Evolutionary conservation across 2,329 filamentous ascomycete species (phyloP).

Genomic region (Endoconidiophora laricicola): DNA sequence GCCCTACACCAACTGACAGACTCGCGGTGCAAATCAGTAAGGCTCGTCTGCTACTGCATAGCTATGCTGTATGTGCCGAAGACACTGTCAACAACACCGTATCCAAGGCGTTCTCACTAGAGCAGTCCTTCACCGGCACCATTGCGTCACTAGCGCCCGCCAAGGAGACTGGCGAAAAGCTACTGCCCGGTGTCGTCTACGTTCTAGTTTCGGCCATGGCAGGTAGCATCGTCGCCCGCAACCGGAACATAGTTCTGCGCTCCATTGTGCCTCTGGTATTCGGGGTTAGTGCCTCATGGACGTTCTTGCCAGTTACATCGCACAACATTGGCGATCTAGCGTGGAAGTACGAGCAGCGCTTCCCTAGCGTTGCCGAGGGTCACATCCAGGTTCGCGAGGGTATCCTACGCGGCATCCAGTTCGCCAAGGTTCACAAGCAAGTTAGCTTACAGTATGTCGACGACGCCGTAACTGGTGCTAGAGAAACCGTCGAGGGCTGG

Average conservation of each 20-base stretch:
- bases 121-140: slow-evolving; percentile 79
- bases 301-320: slow-evolving; percentile 77
- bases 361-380: slow-evolving; percentile 66
- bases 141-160: slow-evolving; percentile 76
- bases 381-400: slow-evolving; percentile 58
- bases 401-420: slow-evolving; percentile 51
- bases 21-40: slow-evolving; percentile 68
- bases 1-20: slow-evolving; percentile 74
- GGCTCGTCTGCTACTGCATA: slow-evolving; percentile 66
- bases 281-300: slow-evolving; percentile 68
- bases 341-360: slow-evolving; percentile 86
- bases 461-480: slow-evolving; percentile 59
- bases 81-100: slow-evolving; percentile 69
- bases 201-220: slow-evolving; percentile 91
- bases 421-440: slow-evolving; percentile 57
- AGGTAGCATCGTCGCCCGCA: slow-evolving; percentile 76
- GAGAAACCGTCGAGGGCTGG: slow-evolving; percentile 72
- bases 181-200: slow-evolving; percentile 82
- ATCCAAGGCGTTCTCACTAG: slow-evolving; percentile 65
- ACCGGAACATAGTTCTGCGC: slow-evolving; percentile 71
- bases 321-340: slow-evolving; percentile 69
- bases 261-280: slow-evolving; percentile 61
- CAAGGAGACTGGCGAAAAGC: slow-evolving; percentile 67
- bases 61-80: slow-evolving; percentile 57
- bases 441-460: slow-evolving; percentile 58